Evolutionary conservation across 2,329 filamentous ascomycete species (phyloP).

Genomic region (Aspergillus sp.): DNA sequence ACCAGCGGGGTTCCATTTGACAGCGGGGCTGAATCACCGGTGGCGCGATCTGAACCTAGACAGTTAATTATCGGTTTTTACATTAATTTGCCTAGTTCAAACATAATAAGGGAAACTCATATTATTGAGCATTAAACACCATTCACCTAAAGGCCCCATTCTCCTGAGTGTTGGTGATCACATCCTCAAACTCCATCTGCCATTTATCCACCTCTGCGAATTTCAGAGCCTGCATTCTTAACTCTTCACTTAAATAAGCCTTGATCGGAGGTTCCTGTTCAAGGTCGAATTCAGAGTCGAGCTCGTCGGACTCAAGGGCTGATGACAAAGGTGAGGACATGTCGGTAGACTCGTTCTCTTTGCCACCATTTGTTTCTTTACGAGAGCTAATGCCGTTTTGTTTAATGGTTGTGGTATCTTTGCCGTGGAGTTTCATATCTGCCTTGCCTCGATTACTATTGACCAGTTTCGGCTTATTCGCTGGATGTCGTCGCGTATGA

Average conservation of each 20-base stretch:
- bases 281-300: constrained; percentile 23
- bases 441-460: constrained; percentile 13
- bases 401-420: not conserved
- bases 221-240: constrained; percentile 35
- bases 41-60: not conserved
- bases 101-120: not conserved
- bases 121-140: not conserved
- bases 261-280: constrained; percentile 8
- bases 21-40: not conserved
- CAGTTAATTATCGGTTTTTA: not conserved
- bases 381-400: constrained; percentile 2
- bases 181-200: constrained; percentile 47
- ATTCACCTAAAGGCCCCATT: constrained; percentile 16
- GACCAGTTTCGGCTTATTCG: constrained; percentile 22
- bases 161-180: constrained; percentile 27
- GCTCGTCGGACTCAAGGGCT: constrained; percentile 29
- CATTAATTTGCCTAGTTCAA: not conserved
- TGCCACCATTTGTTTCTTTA: constrained; percentile 20
- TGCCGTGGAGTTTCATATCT: not conserved
- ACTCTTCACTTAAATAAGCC: constrained; percentile 35
- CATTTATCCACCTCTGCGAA: constrained; percentile 45
- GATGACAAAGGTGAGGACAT: constrained; percentile 36
- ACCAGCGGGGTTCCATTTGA: constrained; percentile 1
- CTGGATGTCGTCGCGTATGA: constrained; percentile 18
- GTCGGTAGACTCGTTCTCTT: constrained; percentile 30